phyloP scores from a whole-genome alignment of 108 stramenopile genomes.

The Heterococcus sp. region DNA sequence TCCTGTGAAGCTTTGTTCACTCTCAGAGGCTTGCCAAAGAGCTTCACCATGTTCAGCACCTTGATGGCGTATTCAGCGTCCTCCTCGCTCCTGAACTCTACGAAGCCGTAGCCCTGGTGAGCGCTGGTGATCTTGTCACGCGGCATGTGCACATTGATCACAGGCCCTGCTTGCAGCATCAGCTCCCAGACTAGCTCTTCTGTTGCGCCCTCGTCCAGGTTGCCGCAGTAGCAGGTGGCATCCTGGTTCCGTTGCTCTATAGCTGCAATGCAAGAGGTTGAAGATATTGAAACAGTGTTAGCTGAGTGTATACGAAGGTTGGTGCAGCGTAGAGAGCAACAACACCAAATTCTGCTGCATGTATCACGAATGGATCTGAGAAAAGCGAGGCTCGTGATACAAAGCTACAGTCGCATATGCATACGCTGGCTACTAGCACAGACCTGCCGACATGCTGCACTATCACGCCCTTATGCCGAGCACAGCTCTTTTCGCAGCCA shows the following conservation, averaged over 20 bases:
- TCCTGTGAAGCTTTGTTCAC: slow-evolving; percentile 84
- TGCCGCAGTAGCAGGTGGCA: slow-evolving; percentile 95
- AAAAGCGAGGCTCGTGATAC: no score
- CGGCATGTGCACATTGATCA: slow-evolving; percentile 93
- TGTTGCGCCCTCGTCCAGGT: slow-evolving; percentile 76
- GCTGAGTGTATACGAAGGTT: no score
- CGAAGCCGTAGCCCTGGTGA: slow-evolving; percentile 87
- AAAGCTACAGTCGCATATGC: no score
- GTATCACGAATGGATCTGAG: no score
- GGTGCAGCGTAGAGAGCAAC: no score
- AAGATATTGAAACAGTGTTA: no score
- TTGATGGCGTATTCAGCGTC: slow-evolving; percentile 96
- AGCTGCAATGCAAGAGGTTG: no score
- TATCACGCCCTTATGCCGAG: no score
- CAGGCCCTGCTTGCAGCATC: slow-evolving; percentile 70
- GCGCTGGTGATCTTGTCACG: slow-evolving; percentile 20
- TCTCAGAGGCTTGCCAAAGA: slow-evolving; percentile 80
- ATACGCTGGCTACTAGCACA: no score
- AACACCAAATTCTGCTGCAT: no score
- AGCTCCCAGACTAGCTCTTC: slow-evolving; percentile 87
- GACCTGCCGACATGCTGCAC: no score
- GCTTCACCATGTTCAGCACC: slow-evolving; percentile 88
- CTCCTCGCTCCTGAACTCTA: slow-evolving; percentile 82
- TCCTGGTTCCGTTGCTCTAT: slow-evolving; percentile 98
- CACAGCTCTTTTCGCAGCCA: no score